Base-by-base conservation (phyloP, 805 yeast genomes). In the Ascoidea rubescens region DNA sequence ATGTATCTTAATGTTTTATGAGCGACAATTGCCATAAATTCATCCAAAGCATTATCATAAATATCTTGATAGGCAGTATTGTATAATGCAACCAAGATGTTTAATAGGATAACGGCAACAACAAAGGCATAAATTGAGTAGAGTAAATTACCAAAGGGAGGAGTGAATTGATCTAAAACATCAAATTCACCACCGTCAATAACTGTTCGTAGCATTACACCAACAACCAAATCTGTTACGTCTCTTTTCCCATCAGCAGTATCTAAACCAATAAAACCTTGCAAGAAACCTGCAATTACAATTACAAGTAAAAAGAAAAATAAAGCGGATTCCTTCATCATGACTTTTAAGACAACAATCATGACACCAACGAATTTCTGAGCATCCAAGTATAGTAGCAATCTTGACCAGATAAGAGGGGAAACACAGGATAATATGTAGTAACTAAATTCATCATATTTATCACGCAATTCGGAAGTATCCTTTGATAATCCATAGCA, bases 281-380 rank as follows among this genome's bases (percentile, higher is more conserved):
- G 96, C 52, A 87, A 68, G 66, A 88, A 88, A 0, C 96, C 96
- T 49, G 84, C 63, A 55, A 84, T 80, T 44, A 88, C 80, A 53
- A 87, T 77, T 6, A 75, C 68, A 52, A 88, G 70, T 57, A 88
- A 68, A 48, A 86, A 84, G 62, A 88, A 88, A 69, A 88, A 88
- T 12, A 87, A 73, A n/a, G 86, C 64, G 1, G 93, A 83, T 64
- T 88, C 96, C 59, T 83, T 80, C 87, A 88, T 82, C 87, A 88
- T 84, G 53, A 82, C 82, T 60, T 86, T 86, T 50, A 86, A 69
- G 4, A 88, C 91, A 32, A 88, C 91, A 56, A 88, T 76, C 88
- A 88, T 84, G 1, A 89, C 87, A 46, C 96, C 96, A 49, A 87
- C 86, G 64, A 88, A 87, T 58, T 77, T 76, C 57, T 81, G 80